phyloP scores from a whole-genome alignment of 2,329 filamentous ascomycete genomes.

The Elsinoe australis region DNA sequence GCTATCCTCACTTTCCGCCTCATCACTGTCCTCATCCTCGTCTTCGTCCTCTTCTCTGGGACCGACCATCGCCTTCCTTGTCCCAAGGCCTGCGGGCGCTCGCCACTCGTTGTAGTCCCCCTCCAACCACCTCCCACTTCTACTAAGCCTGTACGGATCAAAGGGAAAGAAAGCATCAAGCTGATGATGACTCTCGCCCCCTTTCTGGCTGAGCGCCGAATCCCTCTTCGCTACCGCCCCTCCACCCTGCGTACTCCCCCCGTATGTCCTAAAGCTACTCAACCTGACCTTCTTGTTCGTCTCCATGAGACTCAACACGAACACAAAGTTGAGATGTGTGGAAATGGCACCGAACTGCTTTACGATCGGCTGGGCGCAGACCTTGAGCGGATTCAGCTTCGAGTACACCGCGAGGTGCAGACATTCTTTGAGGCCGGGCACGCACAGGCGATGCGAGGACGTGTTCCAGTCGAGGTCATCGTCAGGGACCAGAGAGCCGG shows the following conservation, averaged over 20 bases:
- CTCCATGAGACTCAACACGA: constrained; percentile 80
- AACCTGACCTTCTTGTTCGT: constrained; percentile 85
- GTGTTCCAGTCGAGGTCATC: constrained; percentile 36
- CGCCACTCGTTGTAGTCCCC: constrained; percentile 77
- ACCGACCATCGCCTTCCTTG: constrained; percentile 46
- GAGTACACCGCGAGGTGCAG: constrained; percentile 74
- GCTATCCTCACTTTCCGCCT: constrained; percentile 23
- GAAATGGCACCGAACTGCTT: constrained; percentile 84
- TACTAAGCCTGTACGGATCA: constrained; percentile 85
- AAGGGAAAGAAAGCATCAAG: constrained; percentile 96
- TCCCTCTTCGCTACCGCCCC: constrained; percentile 45
- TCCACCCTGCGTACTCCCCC: constrained; percentile 22
- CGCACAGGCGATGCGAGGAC: constrained; percentile 66
- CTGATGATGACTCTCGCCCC: constrained; percentile 72
- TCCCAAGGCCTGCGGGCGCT: constrained; percentile 26
- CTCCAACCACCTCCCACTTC: constrained; percentile 81
- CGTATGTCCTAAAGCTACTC: constrained; percentile 46
- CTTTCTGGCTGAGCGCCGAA: constrained; percentile 44
- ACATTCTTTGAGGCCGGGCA: constrained; percentile 63
- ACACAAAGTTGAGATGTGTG: constrained; percentile 78
- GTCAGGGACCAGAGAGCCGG: constrained; percentile 26
- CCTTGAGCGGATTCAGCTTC: constrained; percentile 87
- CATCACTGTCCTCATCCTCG: constrained; percentile 26
- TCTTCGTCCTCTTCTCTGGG: constrained; percentile 39
- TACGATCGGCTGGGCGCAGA: constrained; percentile 86